Evolutionary conservation across 1,284 basidiomycete genomes (phyloP).

Genomic region (Sporisorium iseilematis-ciliati): DNA sequence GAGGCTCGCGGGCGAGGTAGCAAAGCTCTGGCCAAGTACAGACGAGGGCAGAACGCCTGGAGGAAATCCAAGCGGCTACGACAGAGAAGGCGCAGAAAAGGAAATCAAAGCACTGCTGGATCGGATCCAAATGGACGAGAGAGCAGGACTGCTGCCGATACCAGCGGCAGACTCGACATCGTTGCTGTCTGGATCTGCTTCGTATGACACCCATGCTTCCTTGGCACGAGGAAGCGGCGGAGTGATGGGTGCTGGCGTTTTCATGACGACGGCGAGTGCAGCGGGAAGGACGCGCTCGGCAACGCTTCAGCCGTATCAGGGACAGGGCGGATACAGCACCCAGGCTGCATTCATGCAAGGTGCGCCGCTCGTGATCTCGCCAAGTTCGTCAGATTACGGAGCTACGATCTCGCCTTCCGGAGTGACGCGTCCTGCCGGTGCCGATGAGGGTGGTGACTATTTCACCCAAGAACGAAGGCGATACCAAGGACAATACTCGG

Average conservation of each 20-base stretch:
- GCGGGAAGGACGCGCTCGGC: not conserved
- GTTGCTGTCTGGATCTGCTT: not conserved
- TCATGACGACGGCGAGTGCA: not conserved
- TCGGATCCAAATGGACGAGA: conserved; percentile 24
- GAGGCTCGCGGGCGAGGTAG: conserved; percentile 29
- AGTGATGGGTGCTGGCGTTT: not conserved
- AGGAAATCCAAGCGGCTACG: not conserved
- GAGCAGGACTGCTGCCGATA: conserved; percentile 13
- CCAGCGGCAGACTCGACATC: conserved; percentile 1
- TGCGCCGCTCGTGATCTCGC: conserved; percentile 10
- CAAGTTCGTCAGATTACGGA: conserved; percentile 19
- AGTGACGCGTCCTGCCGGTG: conserved; percentile 8
- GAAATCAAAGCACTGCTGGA: conserved; percentile 29
- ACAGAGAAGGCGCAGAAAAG: not conserved
- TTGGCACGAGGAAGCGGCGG: not conserved
- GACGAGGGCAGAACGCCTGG: not conserved
- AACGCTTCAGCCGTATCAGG: conserved; percentile 1
- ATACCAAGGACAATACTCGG: conserved; percentile 11
- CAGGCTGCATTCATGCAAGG: conserved; percentile 5
- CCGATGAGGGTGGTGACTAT: conserved; percentile 25
- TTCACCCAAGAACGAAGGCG: conserved; percentile 25
- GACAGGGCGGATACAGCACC: not conserved
- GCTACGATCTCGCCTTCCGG: conserved; percentile 22
- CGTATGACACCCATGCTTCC: not conserved
- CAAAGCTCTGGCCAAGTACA: conserved; percentile 20